Evolutionary conservation across 371 early-diverging fungal genomes (phyloP).

Genomic region (Batrachochytrium dendrobatidis): DNA sequence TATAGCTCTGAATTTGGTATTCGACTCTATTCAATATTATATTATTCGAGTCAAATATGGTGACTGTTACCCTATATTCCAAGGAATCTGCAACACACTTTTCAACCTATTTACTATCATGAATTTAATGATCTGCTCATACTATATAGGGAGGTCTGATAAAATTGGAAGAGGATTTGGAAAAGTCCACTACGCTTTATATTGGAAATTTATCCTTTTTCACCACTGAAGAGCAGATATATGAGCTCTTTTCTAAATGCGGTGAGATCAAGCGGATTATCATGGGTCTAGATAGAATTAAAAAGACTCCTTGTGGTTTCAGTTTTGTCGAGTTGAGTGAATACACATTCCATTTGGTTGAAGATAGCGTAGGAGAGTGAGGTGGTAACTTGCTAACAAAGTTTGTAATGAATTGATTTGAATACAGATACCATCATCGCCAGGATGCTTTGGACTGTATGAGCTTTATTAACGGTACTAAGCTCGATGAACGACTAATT

Average conservation of each 20-base stretch:
- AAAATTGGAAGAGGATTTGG: slow-evolving; percentile 62
- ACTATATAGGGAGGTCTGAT: slow-evolving; percentile 67
- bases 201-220: slow-evolving; percentile 97
- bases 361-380: neutral
- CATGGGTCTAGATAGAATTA: slow-evolving; percentile 93
- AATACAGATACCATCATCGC: slow-evolving; percentile 75
- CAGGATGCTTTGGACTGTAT: slow-evolving; percentile 82
- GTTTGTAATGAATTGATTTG: neutral
- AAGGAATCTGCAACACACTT: no score
- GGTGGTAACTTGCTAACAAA: neutral
- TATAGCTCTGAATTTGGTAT: no score
- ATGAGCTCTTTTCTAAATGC: slow-evolving; percentile 90
- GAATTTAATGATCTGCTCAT: no score
- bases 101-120: no score
- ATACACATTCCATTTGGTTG: neutral
- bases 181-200: slow-evolving; percentile 74
- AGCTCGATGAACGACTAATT: slow-evolving; percentile 90
- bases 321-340: slow-evolving; percentile 92
- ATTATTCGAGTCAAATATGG: no score
- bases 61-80: no score
- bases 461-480: slow-evolving; percentile 90
- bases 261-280: slow-evolving; percentile 97
- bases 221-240: slow-evolving; percentile 98
- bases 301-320: slow-evolving; percentile 97
- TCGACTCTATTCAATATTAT: no score